Evolutionary conservation across 1,284 basidiomycete species (phyloP).

Genomic region (Boletus sp.): DNA sequence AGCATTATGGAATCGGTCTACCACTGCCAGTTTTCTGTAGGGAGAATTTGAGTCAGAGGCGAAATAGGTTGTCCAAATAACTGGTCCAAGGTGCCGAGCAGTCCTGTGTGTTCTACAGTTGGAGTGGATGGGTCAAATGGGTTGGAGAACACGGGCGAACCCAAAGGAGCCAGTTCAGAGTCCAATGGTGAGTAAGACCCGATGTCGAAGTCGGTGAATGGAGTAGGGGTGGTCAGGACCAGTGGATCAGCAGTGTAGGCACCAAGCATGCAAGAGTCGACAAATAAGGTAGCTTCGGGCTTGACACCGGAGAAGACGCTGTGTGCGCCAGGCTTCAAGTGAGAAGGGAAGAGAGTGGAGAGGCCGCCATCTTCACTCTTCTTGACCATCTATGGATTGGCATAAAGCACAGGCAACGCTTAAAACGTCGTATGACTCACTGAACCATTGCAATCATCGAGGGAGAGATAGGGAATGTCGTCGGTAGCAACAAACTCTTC

Average conservation of each 20-base stretch:
- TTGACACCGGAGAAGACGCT: slow-evolving; percentile 31
- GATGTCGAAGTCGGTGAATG: slow-evolving; percentile 12
- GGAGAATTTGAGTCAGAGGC: slow-evolving; percentile 17
- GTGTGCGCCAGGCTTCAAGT: slow-evolving; percentile 21
- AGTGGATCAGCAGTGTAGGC: slow-evolving; percentile 12
- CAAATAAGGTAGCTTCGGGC: slow-evolving; percentile 28
- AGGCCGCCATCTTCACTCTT: slow-evolving; percentile 1
- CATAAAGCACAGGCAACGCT: slow-evolving; percentile 13
- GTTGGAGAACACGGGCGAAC: slow-evolving; percentile 31
- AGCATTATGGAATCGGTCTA: slow-evolving; percentile 9
- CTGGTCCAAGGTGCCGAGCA: slow-evolving; percentile 27
- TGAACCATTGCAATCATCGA: slow-evolving; percentile 19
- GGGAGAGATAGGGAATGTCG: slow-evolving; percentile 39
- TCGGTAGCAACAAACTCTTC: slow-evolving; percentile 36
- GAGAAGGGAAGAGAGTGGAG: slow-evolving; percentile 18
- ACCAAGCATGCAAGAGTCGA: slow-evolving; percentile 26
- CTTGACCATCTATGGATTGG: slow-evolving; percentile 8
- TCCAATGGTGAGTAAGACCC: slow-evolving; percentile 9
- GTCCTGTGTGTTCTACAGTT: slow-evolving; percentile 6
- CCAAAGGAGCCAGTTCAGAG: slow-evolving; percentile 9
- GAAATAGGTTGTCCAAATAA: slow-evolving; percentile 30
- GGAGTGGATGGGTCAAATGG: slow-evolving; percentile 25
- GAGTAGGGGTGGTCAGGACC: slow-evolving; percentile 2
- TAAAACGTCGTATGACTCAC: slow-evolving; percentile 14
- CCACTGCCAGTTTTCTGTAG: slow-evolving; percentile 18